Base-by-base conservation (phyloP, 1,139 yeast species). In the Magnusiomyces suaveolens region DNA sequence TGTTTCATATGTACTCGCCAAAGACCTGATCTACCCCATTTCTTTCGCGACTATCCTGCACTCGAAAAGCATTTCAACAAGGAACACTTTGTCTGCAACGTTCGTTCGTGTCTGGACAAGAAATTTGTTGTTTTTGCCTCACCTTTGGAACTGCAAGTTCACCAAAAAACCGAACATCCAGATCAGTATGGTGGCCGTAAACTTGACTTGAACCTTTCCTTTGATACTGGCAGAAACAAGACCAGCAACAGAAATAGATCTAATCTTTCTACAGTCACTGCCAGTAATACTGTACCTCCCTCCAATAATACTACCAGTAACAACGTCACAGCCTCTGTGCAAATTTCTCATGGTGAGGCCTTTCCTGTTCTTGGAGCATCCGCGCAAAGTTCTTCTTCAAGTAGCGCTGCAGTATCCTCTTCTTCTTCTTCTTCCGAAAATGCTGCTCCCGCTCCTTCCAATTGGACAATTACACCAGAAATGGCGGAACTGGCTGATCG, bases 121-220 rank as follows among this genome's bases (percentile, higher is more conserved):
- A 84, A 87, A 67, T 90, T 92, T 71, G 94, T 94, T 39, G 98
- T 92, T 1, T 92, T 92, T 66, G 78, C 84, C 33, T 92, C 89
- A 60, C 95, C 87, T 56, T 72, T 89, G 59, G 97, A 89, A 63
- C 73, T 92, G 53, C 84, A 87, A 52, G 94, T 95, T 1, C 98
- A 92, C 68, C 84, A 88, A 83, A 72, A 29, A 29, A 12, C 12
- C 36, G 12, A 29, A 29, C 36, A 8, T 6, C 84, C 90, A 2
- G 79, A 80, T 2, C 67, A 75, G 14, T 66, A 71, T 16, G 72
- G 70, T 12, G 63, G 57, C 18, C 61, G 64, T 2, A 60, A 60
- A 16, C 60, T 64, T 20, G 69, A 67, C n/a, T 58, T 67, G 1
- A 61, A 63, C 32, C 60, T 60, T 59, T 54, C 51, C 1, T 51